Evolutionary conservation across 257 asterid species (phyloP).

Genomic region (Solanum sparsipilum): DNA sequence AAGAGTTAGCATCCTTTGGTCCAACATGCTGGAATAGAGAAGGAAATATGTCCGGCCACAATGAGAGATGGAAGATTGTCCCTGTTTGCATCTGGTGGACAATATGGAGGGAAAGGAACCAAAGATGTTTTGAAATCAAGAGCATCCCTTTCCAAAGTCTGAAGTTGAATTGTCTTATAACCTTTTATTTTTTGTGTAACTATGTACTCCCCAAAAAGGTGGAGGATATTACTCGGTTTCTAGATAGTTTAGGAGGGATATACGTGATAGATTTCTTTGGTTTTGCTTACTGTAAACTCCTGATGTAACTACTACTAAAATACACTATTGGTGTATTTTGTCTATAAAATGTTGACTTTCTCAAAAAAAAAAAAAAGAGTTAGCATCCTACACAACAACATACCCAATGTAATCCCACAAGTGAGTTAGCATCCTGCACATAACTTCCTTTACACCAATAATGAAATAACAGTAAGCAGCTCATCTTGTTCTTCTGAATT

Average conservation of each 20-base stretch:
- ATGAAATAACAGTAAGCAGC: not conserved
- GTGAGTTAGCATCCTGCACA: not conserved
- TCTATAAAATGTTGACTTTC: not conserved
- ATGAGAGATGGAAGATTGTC: not conserved
- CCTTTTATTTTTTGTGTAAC: not conserved
- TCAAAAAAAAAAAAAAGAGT: not conserved
- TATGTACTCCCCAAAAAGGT: not conserved
- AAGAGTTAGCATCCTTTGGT: not conserved
- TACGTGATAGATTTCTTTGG: not conserved
- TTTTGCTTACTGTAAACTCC: not conserved
- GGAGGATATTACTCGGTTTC: not conserved
- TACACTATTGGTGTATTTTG: not conserved
- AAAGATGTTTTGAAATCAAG: not conserved
- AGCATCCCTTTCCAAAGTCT: not conserved
- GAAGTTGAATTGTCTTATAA: too few species aligned
- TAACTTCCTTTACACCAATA: not conserved
- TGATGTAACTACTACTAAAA: not conserved
- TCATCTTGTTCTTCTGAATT: not conserved
- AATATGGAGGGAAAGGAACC: not conserved
- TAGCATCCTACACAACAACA: not conserved
- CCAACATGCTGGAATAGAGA: not conserved
- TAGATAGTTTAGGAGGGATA: not conserved
- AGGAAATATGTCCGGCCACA: not conserved
- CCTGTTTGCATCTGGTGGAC: not conserved
- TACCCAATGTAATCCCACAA: not conserved